A percentile compares a stretch with the other conserved stretches of the same genome.
These are phyloP conservation scores for Clarireedia paspali DNA, from an alignment of 2,329 filamentous ascomycete species.

Conservation along the genomic window DNA sequence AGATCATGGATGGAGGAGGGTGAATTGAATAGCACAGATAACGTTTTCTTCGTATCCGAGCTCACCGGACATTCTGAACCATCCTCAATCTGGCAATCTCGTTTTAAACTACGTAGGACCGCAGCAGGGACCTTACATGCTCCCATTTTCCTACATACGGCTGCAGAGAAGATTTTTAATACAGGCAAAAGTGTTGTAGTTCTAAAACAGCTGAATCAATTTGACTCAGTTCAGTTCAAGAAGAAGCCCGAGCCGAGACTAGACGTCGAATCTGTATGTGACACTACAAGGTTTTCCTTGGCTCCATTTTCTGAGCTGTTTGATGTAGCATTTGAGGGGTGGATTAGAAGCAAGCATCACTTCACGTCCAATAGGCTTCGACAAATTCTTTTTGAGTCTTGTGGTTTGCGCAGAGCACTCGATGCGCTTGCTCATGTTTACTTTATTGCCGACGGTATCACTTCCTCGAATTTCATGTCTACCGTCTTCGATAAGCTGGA, in stretches of 20 bases:
- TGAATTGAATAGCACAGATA: constrained; percentile 55
- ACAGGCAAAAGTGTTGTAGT: constrained; percentile 85
- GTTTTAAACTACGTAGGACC: constrained; percentile 59
- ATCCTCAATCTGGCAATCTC: constrained; percentile 66
- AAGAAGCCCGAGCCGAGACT: constrained; percentile 38
- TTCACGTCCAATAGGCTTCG: constrained; percentile 61
- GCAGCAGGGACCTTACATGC: constrained; percentile 55
- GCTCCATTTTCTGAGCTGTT: constrained; percentile 72
- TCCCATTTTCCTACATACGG: constrained; percentile 66
- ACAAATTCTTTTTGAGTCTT: constrained; percentile 58
- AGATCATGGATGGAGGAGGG: constrained; percentile 80
- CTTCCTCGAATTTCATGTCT: constrained; percentile 57
- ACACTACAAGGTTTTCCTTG: constrained; percentile 37
- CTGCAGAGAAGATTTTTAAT: constrained; percentile 68
- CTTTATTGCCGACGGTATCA: constrained; percentile 65
- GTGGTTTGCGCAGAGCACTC: constrained; percentile 58
- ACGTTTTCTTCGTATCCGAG: constrained; percentile 68
- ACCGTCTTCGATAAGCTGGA: constrained; percentile 72
- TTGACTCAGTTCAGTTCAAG: constrained; percentile 31
- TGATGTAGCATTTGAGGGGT: constrained; percentile 59
- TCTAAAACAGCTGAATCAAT: constrained; percentile 61
- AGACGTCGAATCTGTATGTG: constrained; percentile 50
- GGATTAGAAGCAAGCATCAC: constrained; percentile 69
- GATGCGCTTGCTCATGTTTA: constrained; percentile 65
- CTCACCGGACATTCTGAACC: constrained; percentile 47